Percentiles rank a stretch among this genome's conserved stretches.
phyloP scores from a whole-genome alignment of 768 basidiomycete species.

The Termitomyces sp. region DNA sequence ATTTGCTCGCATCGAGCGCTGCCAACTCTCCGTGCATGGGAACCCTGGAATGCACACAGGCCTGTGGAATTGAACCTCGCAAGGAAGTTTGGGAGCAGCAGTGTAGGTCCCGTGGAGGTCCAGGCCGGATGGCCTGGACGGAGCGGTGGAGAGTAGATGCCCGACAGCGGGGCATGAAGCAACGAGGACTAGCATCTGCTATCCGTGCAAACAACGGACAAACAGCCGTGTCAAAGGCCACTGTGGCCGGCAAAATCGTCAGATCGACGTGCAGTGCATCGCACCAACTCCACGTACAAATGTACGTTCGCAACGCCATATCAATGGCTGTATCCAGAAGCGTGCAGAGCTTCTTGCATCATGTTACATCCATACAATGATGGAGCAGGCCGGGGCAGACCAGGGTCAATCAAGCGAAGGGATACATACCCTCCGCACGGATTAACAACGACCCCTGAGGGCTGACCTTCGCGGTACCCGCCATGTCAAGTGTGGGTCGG shows the following conservation, averaged over 20 bases:
- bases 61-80: constrained; percentile 3
- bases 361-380: background rate
- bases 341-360: background rate
- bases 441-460: background rate
- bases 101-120: background rate
- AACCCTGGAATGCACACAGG: constrained; percentile 2
- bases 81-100: background rate
- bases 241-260: background rate
- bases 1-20: constrained; percentile 3
- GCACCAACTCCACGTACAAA: background rate
- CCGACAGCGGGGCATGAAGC: background rate
- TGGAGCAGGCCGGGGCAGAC: background rate
- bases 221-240: background rate
- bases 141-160: background rate
- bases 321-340: background rate
- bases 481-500: background rate
- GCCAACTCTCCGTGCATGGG: constrained; percentile 14
- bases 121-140: background rate
- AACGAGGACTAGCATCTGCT: background rate
- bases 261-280: background rate
- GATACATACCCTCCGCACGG: background rate
- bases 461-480: background rate
- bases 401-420: background rate
- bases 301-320: background rate
- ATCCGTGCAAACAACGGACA: background rate